A percentile compares a stretch with the other conserved stretches of the same genome.
phyloP scores from a whole-genome alignment of 345 rosid species.

The Cardiospermum halicacabum region DNA sequence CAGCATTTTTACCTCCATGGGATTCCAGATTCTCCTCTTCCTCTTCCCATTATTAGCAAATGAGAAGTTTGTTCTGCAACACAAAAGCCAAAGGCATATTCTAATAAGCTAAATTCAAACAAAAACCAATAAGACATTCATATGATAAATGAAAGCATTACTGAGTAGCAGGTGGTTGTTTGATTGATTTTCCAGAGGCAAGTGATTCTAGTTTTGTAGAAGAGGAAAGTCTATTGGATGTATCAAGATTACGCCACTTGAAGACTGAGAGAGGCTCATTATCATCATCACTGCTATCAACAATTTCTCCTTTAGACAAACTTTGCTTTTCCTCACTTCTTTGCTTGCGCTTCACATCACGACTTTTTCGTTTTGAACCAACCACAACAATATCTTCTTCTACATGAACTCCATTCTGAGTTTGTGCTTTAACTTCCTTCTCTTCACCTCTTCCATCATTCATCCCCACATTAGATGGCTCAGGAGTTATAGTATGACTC shows the following conservation, averaged over 20 bases:
- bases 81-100: not conserved
- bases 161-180: constrained; percentile 1
- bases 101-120: not conserved
- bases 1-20: constrained; percentile 39
- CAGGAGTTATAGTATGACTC: constrained; percentile 7
- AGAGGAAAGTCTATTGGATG: not conserved
- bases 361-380: too few species aligned
- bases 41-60: constrained; percentile 25
- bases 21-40: constrained; percentile 29
- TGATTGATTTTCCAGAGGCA: not conserved
- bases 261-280: not conserved
- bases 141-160: constrained; percentile 10
- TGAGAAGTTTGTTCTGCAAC: constrained; percentile 16
- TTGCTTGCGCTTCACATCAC: not conserved
- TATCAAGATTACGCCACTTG: constrained; percentile 1
- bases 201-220: not conserved
- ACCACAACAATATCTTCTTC: too few species aligned
- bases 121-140: not conserved
- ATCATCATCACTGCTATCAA: constrained; percentile 21
- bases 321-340: constrained; percentile 4
- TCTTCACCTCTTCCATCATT: not conserved
- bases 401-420: too few species aligned
- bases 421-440: constrained; percentile 3
- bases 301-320: not conserved
- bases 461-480: constrained; percentile 9